phyloP scores from a whole-genome alignment of 441 rosid species.

The Euphorbia celastroides region DNA sequence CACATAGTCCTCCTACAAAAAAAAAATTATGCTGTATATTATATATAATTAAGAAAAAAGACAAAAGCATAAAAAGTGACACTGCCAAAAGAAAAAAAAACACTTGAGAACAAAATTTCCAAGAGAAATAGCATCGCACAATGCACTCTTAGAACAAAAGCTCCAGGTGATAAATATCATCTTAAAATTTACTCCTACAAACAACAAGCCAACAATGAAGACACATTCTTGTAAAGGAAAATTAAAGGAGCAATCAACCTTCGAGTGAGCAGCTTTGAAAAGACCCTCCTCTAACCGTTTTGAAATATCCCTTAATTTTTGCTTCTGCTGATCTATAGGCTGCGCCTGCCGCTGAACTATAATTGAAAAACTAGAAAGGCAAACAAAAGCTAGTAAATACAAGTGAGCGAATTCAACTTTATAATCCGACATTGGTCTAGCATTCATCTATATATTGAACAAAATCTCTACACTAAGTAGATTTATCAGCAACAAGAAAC shows the following conservation, averaged over 20 bases:
- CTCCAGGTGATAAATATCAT: background rate
- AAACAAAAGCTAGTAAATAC: conserved; percentile 18
- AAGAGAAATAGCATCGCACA: background rate
- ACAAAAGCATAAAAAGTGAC: background rate
- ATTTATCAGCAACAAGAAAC: background rate
- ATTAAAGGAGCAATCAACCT: conserved; percentile 38
- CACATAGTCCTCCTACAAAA: conserved; percentile 73
- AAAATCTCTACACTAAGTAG: background rate
- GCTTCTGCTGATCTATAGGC: conserved; percentile 45
- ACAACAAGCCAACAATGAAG: background rate
- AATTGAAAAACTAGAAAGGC: conserved; percentile 37
- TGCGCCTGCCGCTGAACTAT: conserved; percentile 54
- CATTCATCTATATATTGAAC: background rate
- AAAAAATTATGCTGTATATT: background rate
- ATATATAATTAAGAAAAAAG: background rate
- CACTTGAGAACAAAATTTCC: background rate
- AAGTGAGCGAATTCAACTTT: background rate
- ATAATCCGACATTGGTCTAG: background rate
- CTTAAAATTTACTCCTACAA: background rate
- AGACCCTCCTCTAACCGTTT: conserved; percentile 94
- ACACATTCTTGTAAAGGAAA: background rate
- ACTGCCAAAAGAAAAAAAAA: background rate
- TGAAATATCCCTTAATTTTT: conserved; percentile 58
- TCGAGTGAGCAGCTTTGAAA: conserved; percentile 61
- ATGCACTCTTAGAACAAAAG: background rate